A percentile compares a stretch with the other conserved stretches of the same genome.
Conservation (phyloP, 192 early-diverging fungal genomes). For the Gryganskiella cystojenkinii region DNA sequence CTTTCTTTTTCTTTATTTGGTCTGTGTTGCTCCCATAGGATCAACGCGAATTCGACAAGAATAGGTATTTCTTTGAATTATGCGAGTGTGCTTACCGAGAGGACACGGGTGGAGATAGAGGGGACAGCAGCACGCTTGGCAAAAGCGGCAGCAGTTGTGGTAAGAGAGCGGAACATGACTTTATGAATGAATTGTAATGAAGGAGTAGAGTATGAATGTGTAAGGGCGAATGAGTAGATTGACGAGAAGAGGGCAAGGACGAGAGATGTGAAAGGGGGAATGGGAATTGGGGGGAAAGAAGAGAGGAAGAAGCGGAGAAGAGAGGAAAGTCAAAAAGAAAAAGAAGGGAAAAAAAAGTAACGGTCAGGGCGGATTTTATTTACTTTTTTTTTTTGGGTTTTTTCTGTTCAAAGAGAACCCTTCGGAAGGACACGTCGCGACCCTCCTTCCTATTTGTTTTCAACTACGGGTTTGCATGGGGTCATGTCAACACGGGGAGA, state of each 20-base stretch:
- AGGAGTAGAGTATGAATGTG: background rate
- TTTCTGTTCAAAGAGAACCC: background rate
- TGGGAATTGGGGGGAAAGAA: conserved; percentile 3
- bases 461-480: no score
- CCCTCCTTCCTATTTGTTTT: no score
- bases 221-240: background rate
- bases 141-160: conserved; percentile 40
- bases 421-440: no score
- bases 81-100: conserved; percentile 45
- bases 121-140: conserved; percentile 47
- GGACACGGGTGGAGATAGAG: conserved; percentile 39
- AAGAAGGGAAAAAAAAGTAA: conserved; percentile 12
- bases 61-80: no score
- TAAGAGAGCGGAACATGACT: conserved; percentile 58
- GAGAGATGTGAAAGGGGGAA: background rate
- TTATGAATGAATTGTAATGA: background rate
- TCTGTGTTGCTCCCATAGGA: no score
- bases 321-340: conserved; percentile 20
- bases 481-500: no score
- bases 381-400: background rate
- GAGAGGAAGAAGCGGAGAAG: conserved; percentile 18
- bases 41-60: no score
- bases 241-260: background rate
- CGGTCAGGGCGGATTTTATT: conserved; percentile 7
- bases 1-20: no score